Conservation (phyloP, 2,329 filamentous ascomycete genomes). For the Stylonectria norvegica region DNA sequence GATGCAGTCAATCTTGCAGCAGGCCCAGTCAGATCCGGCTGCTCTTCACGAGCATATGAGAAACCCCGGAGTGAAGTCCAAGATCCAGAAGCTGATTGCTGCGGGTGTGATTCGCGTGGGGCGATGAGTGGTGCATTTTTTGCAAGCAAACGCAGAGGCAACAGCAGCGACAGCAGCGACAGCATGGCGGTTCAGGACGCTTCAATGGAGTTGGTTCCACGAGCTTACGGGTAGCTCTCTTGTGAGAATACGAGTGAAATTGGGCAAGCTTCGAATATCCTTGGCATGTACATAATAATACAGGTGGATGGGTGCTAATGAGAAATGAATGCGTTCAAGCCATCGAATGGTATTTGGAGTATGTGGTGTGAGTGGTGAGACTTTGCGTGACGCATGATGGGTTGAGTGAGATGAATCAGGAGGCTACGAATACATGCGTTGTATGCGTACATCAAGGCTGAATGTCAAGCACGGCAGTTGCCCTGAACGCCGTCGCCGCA, state of each 20-base stretch:
- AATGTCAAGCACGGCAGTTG: too few species aligned
- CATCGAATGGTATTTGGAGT: slow-evolving; percentile 5
- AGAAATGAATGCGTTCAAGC: slow-evolving; percentile 28
- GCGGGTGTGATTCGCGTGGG: slow-evolving; percentile 87
- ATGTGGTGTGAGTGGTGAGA: slow-evolving; percentile 4
- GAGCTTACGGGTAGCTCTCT: slow-evolving; percentile 8
- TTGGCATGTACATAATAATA: slow-evolving; percentile 28
- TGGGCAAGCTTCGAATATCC: slow-evolving; percentile 17
- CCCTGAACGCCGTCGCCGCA: too few species aligned
- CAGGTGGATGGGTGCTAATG: slow-evolving; percentile 27
- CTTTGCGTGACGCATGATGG: too few species aligned
- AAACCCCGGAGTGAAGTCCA: slow-evolving; percentile 78
- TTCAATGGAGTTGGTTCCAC: slow-evolving; percentile 15
- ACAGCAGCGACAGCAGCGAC: too few species aligned
- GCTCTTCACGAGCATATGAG: slow-evolving; percentile 97
- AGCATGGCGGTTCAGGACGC: slow-evolving; percentile 1
- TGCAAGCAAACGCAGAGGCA: too few species aligned
- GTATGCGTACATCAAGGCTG: too few species aligned
- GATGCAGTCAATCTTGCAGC: slow-evolving; percentile 96
- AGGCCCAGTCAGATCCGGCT: slow-evolving; percentile 88
- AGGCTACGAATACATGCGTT: too few species aligned
- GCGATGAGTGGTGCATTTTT: slow-evolving; percentile 28
- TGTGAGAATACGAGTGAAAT: slow-evolving; percentile 22
- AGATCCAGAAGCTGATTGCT: slow-evolving; percentile 92
- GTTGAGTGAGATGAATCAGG: too few species aligned